Evolutionary conservation across 2,329 filamentous ascomycete genomes (phyloP).

Genomic region (Arthrinium puccinioides): DNA sequence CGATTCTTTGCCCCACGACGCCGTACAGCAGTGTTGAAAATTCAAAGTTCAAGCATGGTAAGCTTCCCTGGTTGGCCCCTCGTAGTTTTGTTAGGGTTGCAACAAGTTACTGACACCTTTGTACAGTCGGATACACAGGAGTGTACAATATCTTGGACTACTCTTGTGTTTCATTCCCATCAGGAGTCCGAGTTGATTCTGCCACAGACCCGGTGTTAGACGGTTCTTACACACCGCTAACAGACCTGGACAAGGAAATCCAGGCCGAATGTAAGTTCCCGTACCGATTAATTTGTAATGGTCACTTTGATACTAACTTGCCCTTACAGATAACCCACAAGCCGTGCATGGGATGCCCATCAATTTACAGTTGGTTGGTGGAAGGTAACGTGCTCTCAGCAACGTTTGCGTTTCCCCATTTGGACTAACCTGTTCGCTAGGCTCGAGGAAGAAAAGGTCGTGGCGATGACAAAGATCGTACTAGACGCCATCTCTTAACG

Average conservation of each 20-base stretch:
- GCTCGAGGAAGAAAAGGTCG: slow-evolving; percentile 24
- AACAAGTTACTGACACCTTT: too few species aligned
- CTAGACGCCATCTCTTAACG: slow-evolving; percentile 14
- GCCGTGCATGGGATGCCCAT: slow-evolving; percentile 34
- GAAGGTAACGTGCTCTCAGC: slow-evolving; percentile 14
- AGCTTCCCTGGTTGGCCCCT: slow-evolving; percentile 7
- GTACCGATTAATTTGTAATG: not conserved
- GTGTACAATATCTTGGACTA: slow-evolving; percentile 44
- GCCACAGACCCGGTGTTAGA: slow-evolving; percentile 24
- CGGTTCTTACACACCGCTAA: slow-evolving; percentile 24
- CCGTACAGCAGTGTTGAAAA: slow-evolving; percentile 35
- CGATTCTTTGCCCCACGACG: slow-evolving; percentile 51
- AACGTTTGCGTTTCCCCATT: too few species aligned
- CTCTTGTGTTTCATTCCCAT: slow-evolving; percentile 38
- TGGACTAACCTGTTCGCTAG: slow-evolving; percentile 8
- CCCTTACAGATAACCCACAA: slow-evolving; percentile 27
- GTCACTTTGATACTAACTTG: not conserved
- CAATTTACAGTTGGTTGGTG: slow-evolving; percentile 34
- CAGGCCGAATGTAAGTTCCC: slow-evolving; percentile 33
- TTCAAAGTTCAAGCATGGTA: slow-evolving; percentile 35
- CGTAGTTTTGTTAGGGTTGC: not conserved
- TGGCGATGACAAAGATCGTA: slow-evolving; percentile 22
- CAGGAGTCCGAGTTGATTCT: slow-evolving; percentile 32
- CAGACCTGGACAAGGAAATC: slow-evolving; percentile 27
- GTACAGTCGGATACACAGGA: slow-evolving; percentile 40